Conservation (phyloP, 805 yeast genomes). For the Candida anglica region DNA sequence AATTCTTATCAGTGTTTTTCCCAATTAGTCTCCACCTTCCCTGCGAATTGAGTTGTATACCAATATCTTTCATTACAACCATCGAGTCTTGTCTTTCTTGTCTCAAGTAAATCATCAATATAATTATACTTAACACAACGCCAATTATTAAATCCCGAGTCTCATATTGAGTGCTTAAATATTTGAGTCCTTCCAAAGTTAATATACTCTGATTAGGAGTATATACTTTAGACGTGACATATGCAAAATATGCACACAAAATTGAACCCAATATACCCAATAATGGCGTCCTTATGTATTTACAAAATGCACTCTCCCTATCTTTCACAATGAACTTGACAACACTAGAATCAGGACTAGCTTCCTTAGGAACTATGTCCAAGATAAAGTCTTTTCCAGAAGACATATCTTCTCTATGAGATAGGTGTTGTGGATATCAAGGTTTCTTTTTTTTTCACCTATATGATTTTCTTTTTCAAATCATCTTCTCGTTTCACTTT, state of each 20-base stretch:
- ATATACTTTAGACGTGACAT: background rate
- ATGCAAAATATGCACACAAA: background rate
- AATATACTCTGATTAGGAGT: slow-evolving; percentile 4
- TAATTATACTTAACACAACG: no score
- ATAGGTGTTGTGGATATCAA: no score
- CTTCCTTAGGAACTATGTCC: background rate
- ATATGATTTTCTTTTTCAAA: no score
- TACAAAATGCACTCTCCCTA: slow-evolving; percentile 8
- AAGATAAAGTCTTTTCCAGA: slow-evolving; percentile 6
- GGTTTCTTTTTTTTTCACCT: no score
- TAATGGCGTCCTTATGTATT: slow-evolving; percentile 12
- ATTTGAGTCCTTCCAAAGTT: no score
- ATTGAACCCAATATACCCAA: slow-evolving; percentile 7
- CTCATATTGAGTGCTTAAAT: no score
- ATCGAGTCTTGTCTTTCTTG: slow-evolving; percentile 40
- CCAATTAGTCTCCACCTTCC: slow-evolving; percentile 15
- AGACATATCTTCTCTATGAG: slow-evolving; percentile 7
- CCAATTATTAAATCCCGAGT: no score
- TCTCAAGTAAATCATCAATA: slow-evolving; percentile 16
- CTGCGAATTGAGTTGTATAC: slow-evolving; percentile 40
- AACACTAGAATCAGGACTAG: slow-evolving; percentile 6
- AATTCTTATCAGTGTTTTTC: slow-evolving; percentile 14
- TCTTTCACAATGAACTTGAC: slow-evolving; percentile 2
- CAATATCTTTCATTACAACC: slow-evolving; percentile 41
- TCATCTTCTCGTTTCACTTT: no score